These are phyloP conservation scores for Salvia sclarea DNA, from an alignment of 305 asterid genomes.

Conservation along the genomic window DNA sequence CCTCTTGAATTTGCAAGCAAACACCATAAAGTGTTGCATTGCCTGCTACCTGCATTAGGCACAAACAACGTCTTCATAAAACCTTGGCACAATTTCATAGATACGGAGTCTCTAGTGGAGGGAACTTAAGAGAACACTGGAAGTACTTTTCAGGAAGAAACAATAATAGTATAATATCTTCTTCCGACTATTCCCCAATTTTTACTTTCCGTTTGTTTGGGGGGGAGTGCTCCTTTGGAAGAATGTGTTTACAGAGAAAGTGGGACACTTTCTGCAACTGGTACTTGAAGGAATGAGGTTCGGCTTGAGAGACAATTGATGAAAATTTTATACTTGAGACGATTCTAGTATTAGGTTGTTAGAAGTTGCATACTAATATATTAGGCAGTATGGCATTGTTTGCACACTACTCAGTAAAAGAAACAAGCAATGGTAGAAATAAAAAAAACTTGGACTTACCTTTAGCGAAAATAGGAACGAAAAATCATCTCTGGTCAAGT, in stretches of 20 bases:
- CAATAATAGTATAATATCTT: background rate
- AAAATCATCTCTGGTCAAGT: conserved; percentile 81
- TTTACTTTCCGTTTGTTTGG: too few relatives aligned
- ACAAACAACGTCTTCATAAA: conserved; percentile 37
- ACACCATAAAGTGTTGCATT: conserved; percentile 93
- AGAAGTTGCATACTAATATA: background rate
- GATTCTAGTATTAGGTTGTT: too few relatives aligned
- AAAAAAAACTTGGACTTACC: conserved; percentile 45
- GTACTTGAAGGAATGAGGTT: too few relatives aligned
- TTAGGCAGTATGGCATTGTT: conserved; percentile 9
- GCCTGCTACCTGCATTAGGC: conserved; percentile 76
- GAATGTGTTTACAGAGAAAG: too few relatives aligned
- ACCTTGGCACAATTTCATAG: conserved; percentile 9
- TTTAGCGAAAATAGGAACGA: conserved; percentile 85
- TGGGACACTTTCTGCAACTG: too few relatives aligned
- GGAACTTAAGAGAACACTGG: background rate
- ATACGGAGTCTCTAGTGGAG: conserved; percentile 7
- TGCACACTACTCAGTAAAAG: conserved; percentile 24
- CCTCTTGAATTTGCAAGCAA: conserved; percentile 83
- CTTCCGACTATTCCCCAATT: background rate
- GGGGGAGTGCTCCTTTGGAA: too few relatives aligned
- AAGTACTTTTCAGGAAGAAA: background rate
- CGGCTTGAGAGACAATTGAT: too few relatives aligned
- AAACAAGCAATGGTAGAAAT: conserved; percentile 18
- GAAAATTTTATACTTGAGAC: too few relatives aligned